Percentiles rank a stretch among this genome's conserved stretches.
Evolutionary conservation across 441 rosid species (phyloP).

Genomic region (Flueggea neowawraea): DNA sequence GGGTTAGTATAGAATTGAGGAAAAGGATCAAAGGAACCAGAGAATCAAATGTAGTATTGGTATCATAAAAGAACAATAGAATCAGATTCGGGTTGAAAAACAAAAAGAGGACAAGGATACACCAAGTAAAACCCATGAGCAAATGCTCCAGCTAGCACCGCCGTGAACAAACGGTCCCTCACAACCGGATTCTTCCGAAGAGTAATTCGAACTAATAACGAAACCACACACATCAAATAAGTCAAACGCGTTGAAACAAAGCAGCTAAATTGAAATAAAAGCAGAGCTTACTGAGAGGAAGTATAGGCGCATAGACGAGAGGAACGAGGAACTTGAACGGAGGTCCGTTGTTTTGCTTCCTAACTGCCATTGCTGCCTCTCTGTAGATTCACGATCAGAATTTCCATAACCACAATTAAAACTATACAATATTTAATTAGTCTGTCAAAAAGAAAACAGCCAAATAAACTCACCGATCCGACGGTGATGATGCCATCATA

Average conservation of each 20-base stretch:
- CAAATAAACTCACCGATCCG: too few relatives aligned
- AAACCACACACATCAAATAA: neutral
- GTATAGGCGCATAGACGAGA: slow-evolving; percentile 91
- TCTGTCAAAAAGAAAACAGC: neutral
- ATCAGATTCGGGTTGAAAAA: too few relatives aligned
- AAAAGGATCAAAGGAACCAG: too few relatives aligned
- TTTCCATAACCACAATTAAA: too few relatives aligned
- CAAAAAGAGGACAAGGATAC: slow-evolving; percentile 60
- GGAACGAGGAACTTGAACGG: slow-evolving; percentile 80
- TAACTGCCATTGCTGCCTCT: slow-evolving; percentile 10
- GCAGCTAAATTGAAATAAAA: neutral
- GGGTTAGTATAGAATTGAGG: too few relatives aligned
- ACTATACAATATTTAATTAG: too few relatives aligned
- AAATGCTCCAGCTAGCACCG: slow-evolving; percentile 79
- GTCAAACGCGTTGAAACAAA: neutral
- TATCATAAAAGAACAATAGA: too few relatives aligned
- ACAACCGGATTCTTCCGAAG: slow-evolving; percentile 71
- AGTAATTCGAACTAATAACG: slow-evolving; percentile 54
- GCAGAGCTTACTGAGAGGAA: slow-evolving; percentile 65
- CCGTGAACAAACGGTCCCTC: slow-evolving; percentile 77
- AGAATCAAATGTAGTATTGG: too few relatives aligned
- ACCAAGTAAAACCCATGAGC: slow-evolving; percentile 88
- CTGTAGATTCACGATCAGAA: neutral
- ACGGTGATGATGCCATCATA: too few relatives aligned
- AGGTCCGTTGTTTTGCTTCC: slow-evolving; percentile 51